phyloP scores from a whole-genome alignment of 2,329 filamentous ascomycete species.

The Talaromyces sp. region DNA sequence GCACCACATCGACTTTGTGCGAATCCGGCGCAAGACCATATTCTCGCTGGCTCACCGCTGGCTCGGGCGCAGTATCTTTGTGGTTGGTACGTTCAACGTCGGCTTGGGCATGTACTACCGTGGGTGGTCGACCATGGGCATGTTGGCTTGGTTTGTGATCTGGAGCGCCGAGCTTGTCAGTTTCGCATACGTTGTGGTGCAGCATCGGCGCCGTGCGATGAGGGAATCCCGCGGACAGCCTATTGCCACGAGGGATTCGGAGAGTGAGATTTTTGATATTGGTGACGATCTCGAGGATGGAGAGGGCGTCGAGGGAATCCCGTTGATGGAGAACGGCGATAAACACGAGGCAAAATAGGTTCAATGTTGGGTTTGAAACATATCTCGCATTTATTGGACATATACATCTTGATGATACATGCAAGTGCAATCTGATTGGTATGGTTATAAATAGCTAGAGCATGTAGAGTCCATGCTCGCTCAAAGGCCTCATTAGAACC shows the following conservation, averaged over 20 bases:
- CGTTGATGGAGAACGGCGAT: constrained; percentile 9
- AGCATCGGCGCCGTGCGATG: constrained; percentile 7
- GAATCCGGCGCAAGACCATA: constrained; percentile 8
- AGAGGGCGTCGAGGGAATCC: constrained; percentile 9
- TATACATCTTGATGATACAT: not conserved
- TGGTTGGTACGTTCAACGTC: constrained; percentile 11
- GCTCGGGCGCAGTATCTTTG: constrained; percentile 10
- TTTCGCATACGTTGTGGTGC: constrained; percentile 8
- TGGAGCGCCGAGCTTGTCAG: constrained; percentile 6
- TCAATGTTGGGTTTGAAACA: not conserved
- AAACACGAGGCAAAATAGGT: constrained; percentile 1
- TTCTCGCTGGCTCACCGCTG: constrained; percentile 11
- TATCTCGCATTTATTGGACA: not conserved
- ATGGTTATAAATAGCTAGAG: not conserved
- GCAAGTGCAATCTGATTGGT: not conserved
- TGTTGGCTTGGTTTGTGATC: constrained; percentile 9
- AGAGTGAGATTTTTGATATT: constrained; percentile 9
- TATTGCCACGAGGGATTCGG: constrained; percentile 3
- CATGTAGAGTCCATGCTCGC: too few species aligned
- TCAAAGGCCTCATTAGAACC: too few species aligned
- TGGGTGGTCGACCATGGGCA: constrained; percentile 5
- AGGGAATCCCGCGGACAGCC: constrained; percentile 1
- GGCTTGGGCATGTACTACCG: constrained; percentile 12
- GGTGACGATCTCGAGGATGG: constrained; percentile 8
- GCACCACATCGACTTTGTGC: constrained; percentile 13